Evolutionary conservation across 2,329 filamentous ascomycete genomes (phyloP).

Genomic region (Pyrenophora teres): DNA sequence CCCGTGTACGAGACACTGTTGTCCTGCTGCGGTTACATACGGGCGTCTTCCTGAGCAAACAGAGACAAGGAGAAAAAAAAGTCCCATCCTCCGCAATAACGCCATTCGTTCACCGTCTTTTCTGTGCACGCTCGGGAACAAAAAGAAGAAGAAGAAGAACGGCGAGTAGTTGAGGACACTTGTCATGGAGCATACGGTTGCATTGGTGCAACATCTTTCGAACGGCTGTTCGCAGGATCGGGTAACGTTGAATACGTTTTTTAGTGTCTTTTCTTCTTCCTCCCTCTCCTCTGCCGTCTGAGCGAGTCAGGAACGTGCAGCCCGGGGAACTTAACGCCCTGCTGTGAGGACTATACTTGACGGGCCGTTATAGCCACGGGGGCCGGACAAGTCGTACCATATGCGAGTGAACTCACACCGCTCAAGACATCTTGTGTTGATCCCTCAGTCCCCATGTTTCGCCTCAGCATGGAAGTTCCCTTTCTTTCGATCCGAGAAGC

Average conservation of each 20-base stretch:
- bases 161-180: neutral
- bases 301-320: conserved; percentile 1
- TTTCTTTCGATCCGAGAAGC: too few species aligned
- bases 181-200: neutral
- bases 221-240: conserved; percentile 18
- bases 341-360: conserved; percentile 1
- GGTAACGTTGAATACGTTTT: neutral
- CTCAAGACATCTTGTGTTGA: neutral
- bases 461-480: too few species aligned
- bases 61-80: too few species aligned
- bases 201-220: conserved; percentile 1
- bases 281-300: neutral
- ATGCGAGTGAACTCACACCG: conserved; percentile 8
- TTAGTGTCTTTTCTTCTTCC: neutral
- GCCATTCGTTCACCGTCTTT: conserved; percentile 14
- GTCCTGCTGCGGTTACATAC: too few species aligned
- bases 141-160: neutral
- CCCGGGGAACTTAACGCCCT: neutral
- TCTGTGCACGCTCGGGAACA: neutral
- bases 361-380: neutral
- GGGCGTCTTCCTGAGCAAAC: too few species aligned
- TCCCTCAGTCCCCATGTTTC: neutral
- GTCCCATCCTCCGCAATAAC: neutral
- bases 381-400: conserved; percentile 3
- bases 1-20: too few species aligned